Base-by-base conservation (phyloP, 1,139 yeast species). In the Saccharomyces pastorianus region DNA sequence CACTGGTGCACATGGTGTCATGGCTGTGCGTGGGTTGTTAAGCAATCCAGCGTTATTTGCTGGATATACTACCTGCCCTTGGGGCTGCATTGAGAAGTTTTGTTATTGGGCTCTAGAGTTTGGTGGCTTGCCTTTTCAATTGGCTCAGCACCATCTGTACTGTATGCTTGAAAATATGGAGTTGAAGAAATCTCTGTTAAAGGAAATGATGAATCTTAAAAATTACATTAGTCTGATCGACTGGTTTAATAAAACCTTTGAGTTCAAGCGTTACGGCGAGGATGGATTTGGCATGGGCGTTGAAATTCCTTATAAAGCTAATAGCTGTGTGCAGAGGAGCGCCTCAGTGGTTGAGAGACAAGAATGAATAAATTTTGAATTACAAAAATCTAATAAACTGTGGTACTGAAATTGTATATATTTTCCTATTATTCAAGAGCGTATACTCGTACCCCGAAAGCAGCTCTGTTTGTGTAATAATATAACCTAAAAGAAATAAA, bases 1-100 rank as follows among this genome's bases (percentile, higher is more conserved):
- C 50, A 90, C 98, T 0, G 86, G 86, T 0, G 90, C 83, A 34
- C 95, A 89, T 66, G 99, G 98, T 6, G 87, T 93, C 6, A 93
- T 93, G 99, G 87, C 98, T 1, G 99, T 89, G 0, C 75, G 99
- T 59, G 99, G 99, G 0, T 75, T 89, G 2, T 74, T 93, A 53
- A 75, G 81, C 32, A 93, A 93, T 65, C 99, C 99, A 0, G 96
- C 93, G 0, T 66, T 93, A 58, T 93, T 93, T 71, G 79, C 87
- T 3, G 96, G 96, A 0, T 79, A 71, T 65, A 72, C 74, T 0
- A 75, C 73, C 51, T 85, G 96, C 3, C 97, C 98, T 1, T 93
- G 98, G 98, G 79, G 84, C 6, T 93, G 96, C 5, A 74, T 93
- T 6, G 99, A 95, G 68, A 74, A 77, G 57, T 88, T 91, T 68